Evolutionary conservation across 345 rosid species (phyloP).

Genomic region (Citropsis articulata): DNA sequence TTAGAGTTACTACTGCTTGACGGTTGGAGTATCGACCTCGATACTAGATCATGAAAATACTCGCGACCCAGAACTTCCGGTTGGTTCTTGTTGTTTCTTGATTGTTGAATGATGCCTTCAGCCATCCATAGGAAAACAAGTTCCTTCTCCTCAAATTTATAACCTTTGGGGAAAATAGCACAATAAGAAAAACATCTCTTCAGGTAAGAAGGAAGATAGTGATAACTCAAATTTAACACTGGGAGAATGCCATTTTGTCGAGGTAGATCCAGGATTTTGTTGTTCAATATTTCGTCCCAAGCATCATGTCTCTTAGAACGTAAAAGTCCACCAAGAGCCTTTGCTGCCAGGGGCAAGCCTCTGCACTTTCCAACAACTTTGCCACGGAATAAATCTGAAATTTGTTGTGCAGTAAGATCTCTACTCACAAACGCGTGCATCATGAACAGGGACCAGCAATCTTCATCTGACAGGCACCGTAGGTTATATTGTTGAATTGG

Average conservation of each 20-base stretch:
- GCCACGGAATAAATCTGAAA: not conserved
- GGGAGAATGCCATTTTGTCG: not conserved
- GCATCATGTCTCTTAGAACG: not conserved
- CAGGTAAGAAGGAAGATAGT: not conserved
- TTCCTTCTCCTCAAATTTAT: not conserved
- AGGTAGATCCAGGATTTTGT: not conserved
- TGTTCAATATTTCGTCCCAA: not conserved
- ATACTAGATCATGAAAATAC: not conserved
- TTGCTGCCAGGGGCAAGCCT: not conserved
- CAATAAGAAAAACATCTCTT: conserved; percentile 5
- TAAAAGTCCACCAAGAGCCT: not conserved
- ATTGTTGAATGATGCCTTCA: not conserved
- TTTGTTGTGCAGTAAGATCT: not conserved
- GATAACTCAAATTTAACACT: not conserved
- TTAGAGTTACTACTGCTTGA: not conserved
- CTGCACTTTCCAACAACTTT: not conserved
- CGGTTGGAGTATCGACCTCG: conserved; percentile 19
- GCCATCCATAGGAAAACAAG: not conserved
- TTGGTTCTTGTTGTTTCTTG: too few species aligned
- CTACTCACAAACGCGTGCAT: not conserved
- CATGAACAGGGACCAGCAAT: not conserved
- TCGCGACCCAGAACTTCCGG: not conserved
- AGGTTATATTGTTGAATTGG: not conserved
- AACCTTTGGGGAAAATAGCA: not conserved
- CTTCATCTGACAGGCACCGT: not conserved